These are phyloP conservation scores for Carex arenaria DNA, from an alignment of 202 grass and related monocot genomes.

Conservation along the genomic window DNA sequence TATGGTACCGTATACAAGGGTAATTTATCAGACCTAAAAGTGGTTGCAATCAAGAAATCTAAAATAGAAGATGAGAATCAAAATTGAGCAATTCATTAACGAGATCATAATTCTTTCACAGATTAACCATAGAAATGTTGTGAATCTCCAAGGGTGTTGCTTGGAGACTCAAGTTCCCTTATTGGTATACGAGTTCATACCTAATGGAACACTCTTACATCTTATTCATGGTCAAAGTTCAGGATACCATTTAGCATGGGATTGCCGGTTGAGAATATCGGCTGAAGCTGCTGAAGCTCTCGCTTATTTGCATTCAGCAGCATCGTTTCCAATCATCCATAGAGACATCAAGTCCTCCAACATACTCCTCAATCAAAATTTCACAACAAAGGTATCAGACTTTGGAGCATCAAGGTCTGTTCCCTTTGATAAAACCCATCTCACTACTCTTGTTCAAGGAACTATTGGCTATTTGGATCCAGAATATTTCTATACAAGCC, in stretches of 20 bases:
- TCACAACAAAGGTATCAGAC: constrained; percentile 27
- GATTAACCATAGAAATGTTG: constrained; percentile 25
- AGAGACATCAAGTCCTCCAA: constrained; percentile 37
- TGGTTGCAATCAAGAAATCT: constrained; percentile 38
- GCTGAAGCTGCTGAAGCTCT: background rate
- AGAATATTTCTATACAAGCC: constrained; percentile 65
- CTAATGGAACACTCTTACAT: background rate
- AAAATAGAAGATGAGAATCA: constrained; percentile 23
- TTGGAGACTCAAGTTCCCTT: constrained; percentile 29
- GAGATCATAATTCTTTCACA: constrained; percentile 30
- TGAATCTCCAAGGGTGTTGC: constrained; percentile 23
- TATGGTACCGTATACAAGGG: constrained; percentile 58
- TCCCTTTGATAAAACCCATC: constrained; percentile 15
- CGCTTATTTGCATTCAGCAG: constrained; percentile 25
- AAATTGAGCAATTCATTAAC: constrained; percentile 31
- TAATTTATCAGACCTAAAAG: constrained; percentile 25
- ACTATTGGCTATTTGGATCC: constrained; percentile 64
- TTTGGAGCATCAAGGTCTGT: constrained; percentile 31
- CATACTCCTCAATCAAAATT: constrained; percentile 20
- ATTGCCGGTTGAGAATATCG: too few species aligned
- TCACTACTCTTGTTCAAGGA: constrained; percentile 25
- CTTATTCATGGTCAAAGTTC: too few species aligned
- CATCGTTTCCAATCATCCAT: constrained; percentile 21
- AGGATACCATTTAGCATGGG: too few species aligned
- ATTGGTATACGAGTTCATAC: constrained; percentile 31